Percentiles rank a stretch among this genome's conserved stretches.
Conservation (phyloP, 192 early-diverging fungal species). For the Umbelopsis isabellina region DNA sequence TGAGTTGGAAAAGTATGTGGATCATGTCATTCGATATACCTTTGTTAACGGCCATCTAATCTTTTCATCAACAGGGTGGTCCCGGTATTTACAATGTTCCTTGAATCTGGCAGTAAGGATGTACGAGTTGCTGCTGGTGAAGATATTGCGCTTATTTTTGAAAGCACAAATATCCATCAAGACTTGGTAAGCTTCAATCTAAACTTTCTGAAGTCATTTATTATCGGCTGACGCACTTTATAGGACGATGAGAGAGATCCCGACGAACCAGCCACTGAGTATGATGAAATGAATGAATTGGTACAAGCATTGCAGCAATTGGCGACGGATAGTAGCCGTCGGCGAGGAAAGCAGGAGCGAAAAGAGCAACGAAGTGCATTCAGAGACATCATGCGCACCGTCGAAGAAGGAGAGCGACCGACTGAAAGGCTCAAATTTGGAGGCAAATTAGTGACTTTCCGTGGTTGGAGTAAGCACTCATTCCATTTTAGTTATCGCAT, state of each 20-base stretch:
- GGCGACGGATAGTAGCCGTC: constrained; percentile 59
- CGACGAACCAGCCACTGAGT: constrained; percentile 43
- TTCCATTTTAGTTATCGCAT: not conserved
- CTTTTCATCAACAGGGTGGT: constrained; percentile 45
- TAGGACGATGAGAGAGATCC: constrained; percentile 48
- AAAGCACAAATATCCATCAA: constrained; percentile 47
- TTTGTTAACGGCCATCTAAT: not conserved
- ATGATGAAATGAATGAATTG: constrained; percentile 62
- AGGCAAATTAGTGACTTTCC: constrained; percentile 52
- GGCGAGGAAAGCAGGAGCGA: constrained; percentile 59
- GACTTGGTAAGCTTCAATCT: constrained; percentile 20
- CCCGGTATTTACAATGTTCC: constrained; percentile 51
- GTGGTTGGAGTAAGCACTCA: constrained; percentile 53
- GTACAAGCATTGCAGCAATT: constrained; percentile 57
- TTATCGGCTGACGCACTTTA: constrained; percentile 3
- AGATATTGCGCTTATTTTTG: constrained; percentile 74
- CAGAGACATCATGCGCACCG: constrained; percentile 65
- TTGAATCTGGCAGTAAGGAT: constrained; percentile 62
- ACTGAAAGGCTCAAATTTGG: constrained; percentile 53
- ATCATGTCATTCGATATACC: not conserved
- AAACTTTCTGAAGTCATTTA: not conserved
- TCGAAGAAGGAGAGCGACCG: constrained; percentile 59
- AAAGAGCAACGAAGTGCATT: constrained; percentile 63
- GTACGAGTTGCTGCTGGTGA: constrained; percentile 71
- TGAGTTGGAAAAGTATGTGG: constrained; percentile 41